phyloP scores from a whole-genome alignment of 768 basidiomycete genomes.

The Gloeopeniophorella convolvens region DNA sequence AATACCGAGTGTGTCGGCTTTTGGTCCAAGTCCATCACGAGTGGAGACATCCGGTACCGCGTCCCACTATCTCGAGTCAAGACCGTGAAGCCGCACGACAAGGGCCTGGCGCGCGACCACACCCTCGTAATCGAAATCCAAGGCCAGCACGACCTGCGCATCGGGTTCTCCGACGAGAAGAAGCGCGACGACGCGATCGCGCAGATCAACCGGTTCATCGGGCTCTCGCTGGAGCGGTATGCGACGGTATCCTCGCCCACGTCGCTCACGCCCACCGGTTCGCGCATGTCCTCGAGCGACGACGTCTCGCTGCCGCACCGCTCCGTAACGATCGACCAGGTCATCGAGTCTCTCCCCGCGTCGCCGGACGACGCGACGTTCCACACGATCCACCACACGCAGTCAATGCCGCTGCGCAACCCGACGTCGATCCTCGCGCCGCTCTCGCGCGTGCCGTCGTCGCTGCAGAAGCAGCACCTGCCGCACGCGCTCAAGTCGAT shows the following conservation, averaged over 20 bases:
- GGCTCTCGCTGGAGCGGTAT: background rate
- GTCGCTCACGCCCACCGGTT: background rate
- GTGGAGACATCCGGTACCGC: slow-evolving; percentile 16
- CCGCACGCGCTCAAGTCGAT: slow-evolving; percentile 26
- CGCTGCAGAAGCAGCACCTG: slow-evolving; percentile 27
- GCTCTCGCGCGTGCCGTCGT: slow-evolving; percentile 36
- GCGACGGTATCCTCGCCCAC: background rate
- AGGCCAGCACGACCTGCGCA: slow-evolving; percentile 10
- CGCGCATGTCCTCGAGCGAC: background rate
- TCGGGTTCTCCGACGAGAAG: slow-evolving; percentile 11
- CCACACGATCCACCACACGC: background rate
- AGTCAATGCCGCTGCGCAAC: slow-evolving; percentile 3
- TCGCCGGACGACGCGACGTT: background rate
- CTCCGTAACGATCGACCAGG: background rate
- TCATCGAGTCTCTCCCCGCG: background rate
- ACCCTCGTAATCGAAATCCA: slow-evolving; percentile 9
- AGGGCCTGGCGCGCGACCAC: slow-evolving; percentile 1
- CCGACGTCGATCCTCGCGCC: slow-evolving; percentile 40
- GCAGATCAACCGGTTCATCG: slow-evolving; percentile 7
- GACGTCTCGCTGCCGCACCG: background rate
- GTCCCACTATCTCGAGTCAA: slow-evolving; percentile 12
- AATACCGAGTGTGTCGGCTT: slow-evolving; percentile 15
- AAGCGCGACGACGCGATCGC: slow-evolving; percentile 12
- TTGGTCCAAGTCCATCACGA: slow-evolving; percentile 16
- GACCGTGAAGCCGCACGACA: slow-evolving; percentile 4